Percentiles rank a stretch among this genome's conserved stretches.
These are phyloP conservation scores for Chrysochromulina parva DNA, from an alignment of 78 protist genomes.

Conservation along the genomic window DNA sequence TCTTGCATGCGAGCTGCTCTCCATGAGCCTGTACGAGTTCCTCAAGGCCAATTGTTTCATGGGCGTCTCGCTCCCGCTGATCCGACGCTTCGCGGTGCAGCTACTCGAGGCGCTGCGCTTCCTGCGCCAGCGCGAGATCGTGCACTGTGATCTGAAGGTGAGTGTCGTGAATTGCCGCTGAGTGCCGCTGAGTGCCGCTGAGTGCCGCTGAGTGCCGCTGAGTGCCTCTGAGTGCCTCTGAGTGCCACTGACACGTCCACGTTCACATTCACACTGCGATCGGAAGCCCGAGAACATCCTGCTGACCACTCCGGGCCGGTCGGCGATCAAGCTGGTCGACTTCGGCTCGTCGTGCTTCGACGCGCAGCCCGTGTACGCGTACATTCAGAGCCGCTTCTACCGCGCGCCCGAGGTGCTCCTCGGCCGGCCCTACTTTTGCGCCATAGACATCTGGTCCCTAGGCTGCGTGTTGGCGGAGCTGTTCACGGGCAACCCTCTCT, in stretches of 20 bases:
- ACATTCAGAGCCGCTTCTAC: constrained; percentile 89
- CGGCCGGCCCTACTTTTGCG: constrained; percentile 76
- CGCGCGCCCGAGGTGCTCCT: constrained; percentile 85
- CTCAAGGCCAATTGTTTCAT: constrained; percentile 76
- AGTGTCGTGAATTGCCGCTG: too few species aligned
- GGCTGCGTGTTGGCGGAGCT: constrained; percentile 95
- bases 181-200: too few species aligned
- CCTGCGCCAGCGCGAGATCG: background rate
- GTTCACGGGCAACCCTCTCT: background rate
- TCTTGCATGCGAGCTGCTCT: constrained; percentile 76
- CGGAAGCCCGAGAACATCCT: constrained; percentile 61
- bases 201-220: too few species aligned
- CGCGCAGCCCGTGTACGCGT: constrained; percentile 69
- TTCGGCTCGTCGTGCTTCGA: constrained; percentile 85
- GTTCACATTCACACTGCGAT: constrained; percentile 33
- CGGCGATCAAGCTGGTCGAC: constrained; percentile 76
- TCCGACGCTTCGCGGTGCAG: background rate
- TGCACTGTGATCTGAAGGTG: constrained; percentile 42
- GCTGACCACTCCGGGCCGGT: constrained; percentile 35
- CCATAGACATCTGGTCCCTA: constrained; percentile 98
- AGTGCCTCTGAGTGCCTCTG: too few species aligned
- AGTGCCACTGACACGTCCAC: too few species aligned
- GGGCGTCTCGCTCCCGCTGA: constrained; percentile 30
- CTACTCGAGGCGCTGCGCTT: background rate
- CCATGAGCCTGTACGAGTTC: constrained; percentile 82